Evolutionary conservation across 208 protist species (phyloP).

Genomic region (Wallacemonas sp.): DNA sequence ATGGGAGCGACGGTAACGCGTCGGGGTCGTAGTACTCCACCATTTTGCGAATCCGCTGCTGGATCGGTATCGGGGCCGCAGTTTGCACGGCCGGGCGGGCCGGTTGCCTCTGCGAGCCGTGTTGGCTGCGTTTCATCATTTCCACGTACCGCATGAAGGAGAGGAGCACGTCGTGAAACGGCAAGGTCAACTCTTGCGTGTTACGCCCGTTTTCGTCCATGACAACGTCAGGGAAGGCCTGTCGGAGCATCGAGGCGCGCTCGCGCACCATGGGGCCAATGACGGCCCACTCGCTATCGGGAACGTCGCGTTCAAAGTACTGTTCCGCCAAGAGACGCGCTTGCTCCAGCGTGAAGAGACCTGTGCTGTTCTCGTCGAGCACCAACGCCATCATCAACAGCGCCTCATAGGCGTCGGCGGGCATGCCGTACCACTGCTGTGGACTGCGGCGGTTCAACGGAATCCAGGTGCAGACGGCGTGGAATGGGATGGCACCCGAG

Average conservation of each 20-base stretch:
- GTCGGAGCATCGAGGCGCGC: constrained; percentile 31
- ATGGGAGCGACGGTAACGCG: constrained; percentile 21
- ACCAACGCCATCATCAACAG: constrained; percentile 52
- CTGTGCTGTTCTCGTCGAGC: constrained; percentile 50
- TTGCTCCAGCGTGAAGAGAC: constrained; percentile 59
- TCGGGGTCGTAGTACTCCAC: constrained; percentile 43
- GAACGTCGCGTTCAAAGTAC: constrained; percentile 55
- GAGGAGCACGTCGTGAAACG: constrained; percentile 56
- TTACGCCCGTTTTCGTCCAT: background rate
- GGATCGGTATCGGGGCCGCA: background rate
- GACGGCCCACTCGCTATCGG: constrained; percentile 34
- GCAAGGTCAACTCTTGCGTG: constrained; percentile 29
- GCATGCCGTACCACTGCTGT: constrained; percentile 52
- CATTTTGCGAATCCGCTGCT: constrained; percentile 36
- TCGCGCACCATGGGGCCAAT: constrained; percentile 34
- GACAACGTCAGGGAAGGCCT: constrained; percentile 24
- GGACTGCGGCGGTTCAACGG: constrained; percentile 47
- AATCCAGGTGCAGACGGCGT: constrained; percentile 52
- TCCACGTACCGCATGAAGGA: constrained; percentile 37
- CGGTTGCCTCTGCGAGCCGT: background rate
- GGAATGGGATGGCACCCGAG: constrained; percentile 40
- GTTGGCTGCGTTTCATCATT: constrained; percentile 19
- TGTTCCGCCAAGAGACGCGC: constrained; percentile 50
- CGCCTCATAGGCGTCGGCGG: constrained; percentile 26
- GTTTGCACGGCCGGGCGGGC: background rate